Conservation (phyloP, 139 green algal species). For the Picochlorum sp. region DNA sequence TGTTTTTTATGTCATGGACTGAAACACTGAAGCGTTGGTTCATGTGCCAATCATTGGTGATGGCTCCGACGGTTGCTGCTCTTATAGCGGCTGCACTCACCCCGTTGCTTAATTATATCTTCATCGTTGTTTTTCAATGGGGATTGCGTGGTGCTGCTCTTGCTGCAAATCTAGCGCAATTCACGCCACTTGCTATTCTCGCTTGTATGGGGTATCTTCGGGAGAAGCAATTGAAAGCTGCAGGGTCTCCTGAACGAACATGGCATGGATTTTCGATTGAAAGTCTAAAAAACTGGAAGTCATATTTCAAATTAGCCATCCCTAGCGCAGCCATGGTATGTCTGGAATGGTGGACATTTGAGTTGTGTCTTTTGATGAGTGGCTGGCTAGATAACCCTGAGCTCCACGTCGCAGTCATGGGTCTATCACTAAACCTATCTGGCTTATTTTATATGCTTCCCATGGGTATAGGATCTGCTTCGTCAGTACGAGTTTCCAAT, state of each 20-base stretch:
- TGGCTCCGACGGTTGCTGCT: constrained; percentile 23
- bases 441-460: constrained; percentile 53
- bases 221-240: not conserved
- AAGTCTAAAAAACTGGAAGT: constrained; percentile 40
- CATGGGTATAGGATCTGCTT: constrained; percentile 3
- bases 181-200: constrained; percentile 6
- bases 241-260: constrained; percentile 26
- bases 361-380: constrained; percentile 48
- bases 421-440: constrained; percentile 56
- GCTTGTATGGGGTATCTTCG: not conserved
- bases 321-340: constrained; percentile 58
- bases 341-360: constrained; percentile 63
- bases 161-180: constrained; percentile 33
- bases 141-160: constrained; percentile 53
- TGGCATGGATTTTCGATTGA: constrained; percentile 48
- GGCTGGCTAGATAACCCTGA: constrained; percentile 27
- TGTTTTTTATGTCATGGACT: constrained; percentile 19
- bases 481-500: constrained; percentile 19
- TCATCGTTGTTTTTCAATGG: constrained; percentile 19
- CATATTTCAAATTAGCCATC: constrained; percentile 49
- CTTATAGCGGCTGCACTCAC: constrained; percentile 1
- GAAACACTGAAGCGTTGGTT: constrained; percentile 49
- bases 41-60: constrained; percentile 41
- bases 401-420: constrained; percentile 58
- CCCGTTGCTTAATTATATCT: constrained; percentile 22